A percentile compares a stretch with the other conserved stretches of the same genome.
phyloP scores from a whole-genome alignment of 2,329 filamentous ascomycete species.

The Penicillium oxalicum region DNA sequence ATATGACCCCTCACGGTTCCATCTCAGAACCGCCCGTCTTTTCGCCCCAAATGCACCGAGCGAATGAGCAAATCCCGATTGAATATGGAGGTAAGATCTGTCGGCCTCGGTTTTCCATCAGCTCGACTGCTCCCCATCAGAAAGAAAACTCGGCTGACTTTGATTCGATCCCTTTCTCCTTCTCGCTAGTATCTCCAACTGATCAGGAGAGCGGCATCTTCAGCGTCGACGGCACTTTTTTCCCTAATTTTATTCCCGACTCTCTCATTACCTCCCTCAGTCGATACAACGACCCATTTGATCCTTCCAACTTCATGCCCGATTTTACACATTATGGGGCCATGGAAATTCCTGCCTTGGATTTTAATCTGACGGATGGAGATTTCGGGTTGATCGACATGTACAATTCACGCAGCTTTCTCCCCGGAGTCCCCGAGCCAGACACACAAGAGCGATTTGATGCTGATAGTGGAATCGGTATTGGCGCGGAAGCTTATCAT shows the following conservation, averaged over 20 bases:
- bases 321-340: slow-evolving; percentile 20
- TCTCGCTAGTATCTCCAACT: slow-evolving; percentile 16
- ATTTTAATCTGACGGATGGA: slow-evolving; percentile 25
- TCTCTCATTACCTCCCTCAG: slow-evolving; percentile 21
- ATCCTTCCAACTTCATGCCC: slow-evolving; percentile 15
- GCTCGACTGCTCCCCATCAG: too few species aligned
- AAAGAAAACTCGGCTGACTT: background rate
- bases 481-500: slow-evolving; percentile 25
- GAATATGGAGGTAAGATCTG: slow-evolving; percentile 13
- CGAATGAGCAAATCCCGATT: slow-evolving; percentile 8
- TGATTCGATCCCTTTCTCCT: background rate
- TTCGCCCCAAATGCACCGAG: slow-evolving; percentile 10
- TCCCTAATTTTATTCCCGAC: slow-evolving; percentile 27
- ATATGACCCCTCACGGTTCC: slow-evolving; percentile 5
- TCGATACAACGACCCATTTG: slow-evolving; percentile 21
- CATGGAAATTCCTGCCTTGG: slow-evolving; percentile 17
- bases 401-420: slow-evolving; percentile 19
- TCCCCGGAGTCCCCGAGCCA: slow-evolving; percentile 8
- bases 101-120: background rate
- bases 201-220: slow-evolving; percentile 27
- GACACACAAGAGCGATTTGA: slow-evolving; percentile 15
- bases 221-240: slow-evolving; percentile 26
- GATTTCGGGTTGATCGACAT: slow-evolving; percentile 26
- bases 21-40: slow-evolving; percentile 6
- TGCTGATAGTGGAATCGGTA: slow-evolving; percentile 22